Conservation (phyloP, 805 yeast species). For the Danielozyma ontarioensis region DNA sequence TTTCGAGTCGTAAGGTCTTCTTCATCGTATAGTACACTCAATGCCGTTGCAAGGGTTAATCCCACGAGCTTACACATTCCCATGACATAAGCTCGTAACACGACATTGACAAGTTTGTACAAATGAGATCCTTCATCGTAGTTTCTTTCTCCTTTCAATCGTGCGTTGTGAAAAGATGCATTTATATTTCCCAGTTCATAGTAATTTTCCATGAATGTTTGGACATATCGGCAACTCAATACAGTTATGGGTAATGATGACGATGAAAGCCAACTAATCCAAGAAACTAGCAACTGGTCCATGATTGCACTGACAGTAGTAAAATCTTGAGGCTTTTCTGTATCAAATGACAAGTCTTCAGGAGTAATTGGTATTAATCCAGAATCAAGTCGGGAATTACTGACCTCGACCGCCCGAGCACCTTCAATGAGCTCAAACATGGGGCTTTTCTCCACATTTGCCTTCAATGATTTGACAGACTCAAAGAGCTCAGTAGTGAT, state of each 20-base stretch:
- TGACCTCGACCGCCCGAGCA: constrained; percentile 79
- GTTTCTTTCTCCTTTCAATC: not conserved
- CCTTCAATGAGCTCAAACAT: constrained; percentile 72
- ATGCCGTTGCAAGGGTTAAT: constrained; percentile 41
- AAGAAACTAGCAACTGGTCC: constrained; percentile 47
- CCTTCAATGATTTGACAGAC: constrained; percentile 20
- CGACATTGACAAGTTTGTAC: constrained; percentile 39
- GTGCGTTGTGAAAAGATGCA: not conserved
- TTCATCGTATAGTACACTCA: constrained; percentile 65
- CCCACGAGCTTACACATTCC: constrained; percentile 55
- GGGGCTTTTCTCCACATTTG: constrained; percentile 48
- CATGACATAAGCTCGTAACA: constrained; percentile 45
- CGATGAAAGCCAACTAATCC: constrained; percentile 73
- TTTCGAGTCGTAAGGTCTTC: constrained; percentile 67
- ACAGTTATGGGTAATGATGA: constrained; percentile 73
- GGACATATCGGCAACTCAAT: constrained; percentile 69
- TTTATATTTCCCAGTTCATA: constrained; percentile 7
- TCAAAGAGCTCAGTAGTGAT: constrained; percentile 50
- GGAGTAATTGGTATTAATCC: constrained; percentile 50
- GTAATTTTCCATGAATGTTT: constrained; percentile 45
- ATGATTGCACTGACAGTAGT: constrained; percentile 46
- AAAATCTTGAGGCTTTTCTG: constrained; percentile 29
- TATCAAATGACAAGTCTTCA: constrained; percentile 45
- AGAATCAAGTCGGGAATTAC: constrained; percentile 71
- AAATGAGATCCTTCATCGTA: constrained; percentile 8